Percentiles rank a stretch among this genome's conserved stretches.
Evolutionary conservation across 169 alveolate genomes (phyloP).

Genomic region (Cryptosporidium ryanae): DNA sequence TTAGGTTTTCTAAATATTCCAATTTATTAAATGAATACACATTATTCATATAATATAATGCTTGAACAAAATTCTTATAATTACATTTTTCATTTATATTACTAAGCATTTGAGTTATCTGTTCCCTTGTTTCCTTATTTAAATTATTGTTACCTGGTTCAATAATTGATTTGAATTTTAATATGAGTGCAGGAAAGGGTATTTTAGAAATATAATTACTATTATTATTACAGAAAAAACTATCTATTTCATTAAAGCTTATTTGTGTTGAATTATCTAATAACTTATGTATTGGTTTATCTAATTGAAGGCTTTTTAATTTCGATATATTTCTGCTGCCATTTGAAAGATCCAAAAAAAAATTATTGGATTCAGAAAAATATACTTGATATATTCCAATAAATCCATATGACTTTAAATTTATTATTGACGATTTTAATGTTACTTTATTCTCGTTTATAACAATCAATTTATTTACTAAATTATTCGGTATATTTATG

Average conservation of each 20-base stretch:
- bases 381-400: slow-evolving; percentile 29
- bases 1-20: background rate
- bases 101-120: background rate
- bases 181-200: slow-evolving; percentile 34
- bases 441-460: background rate
- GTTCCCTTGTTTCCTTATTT: background rate
- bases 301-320: slow-evolving; percentile 42
- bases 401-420: slow-evolving; percentile 27
- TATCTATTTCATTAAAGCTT: background rate
- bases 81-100: background rate
- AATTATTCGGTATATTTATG: slow-evolving; percentile 11
- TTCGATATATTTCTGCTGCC: slow-evolving; percentile 29
- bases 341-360: slow-evolving; percentile 36
- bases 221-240: background rate
- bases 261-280: slow-evolving; percentile 8
- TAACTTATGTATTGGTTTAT: slow-evolving; percentile 22
- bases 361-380: background rate
- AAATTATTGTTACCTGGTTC: background rate
- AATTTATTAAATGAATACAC: slow-evolving; percentile 2
- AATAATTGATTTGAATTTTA: background rate
- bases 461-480: background rate
- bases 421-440: slow-evolving; percentile 3
- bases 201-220: background rate
- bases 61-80: slow-evolving; percentile 11
- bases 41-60: slow-evolving; percentile 5